Percentiles rank a stretch among this genome's conserved stretches.
phyloP scores from a whole-genome alignment of 306 rosid species.

The Cucurbita pepo region DNA sequence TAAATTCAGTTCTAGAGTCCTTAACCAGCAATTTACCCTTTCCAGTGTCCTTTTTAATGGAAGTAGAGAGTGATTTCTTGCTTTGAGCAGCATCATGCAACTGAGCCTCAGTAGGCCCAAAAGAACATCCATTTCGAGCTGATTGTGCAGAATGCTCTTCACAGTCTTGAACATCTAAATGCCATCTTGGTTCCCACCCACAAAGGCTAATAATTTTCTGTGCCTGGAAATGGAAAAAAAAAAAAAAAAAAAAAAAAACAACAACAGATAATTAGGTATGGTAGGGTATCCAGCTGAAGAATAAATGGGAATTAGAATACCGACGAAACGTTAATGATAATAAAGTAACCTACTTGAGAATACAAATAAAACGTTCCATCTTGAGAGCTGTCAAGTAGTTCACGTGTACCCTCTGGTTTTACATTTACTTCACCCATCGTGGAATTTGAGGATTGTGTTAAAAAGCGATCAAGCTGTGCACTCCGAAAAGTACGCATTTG shows the following conservation, averaged over 20 bases:
- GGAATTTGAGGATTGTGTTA: slow-evolving; percentile 36
- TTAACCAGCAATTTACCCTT: slow-evolving; percentile 51
- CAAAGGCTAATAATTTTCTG: slow-evolving; percentile 94
- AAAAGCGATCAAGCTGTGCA: slow-evolving; percentile 61
- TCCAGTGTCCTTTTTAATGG: slow-evolving; percentile 59
- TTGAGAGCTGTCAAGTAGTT: slow-evolving; percentile 49
- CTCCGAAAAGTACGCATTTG: slow-evolving; percentile 57
- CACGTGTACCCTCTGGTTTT: slow-evolving; percentile 53
- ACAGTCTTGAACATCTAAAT: slow-evolving; percentile 75
- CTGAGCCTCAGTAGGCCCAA: slow-evolving; percentile 62
- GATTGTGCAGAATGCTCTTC: slow-evolving; percentile 99
- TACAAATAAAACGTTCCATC: slow-evolving; percentile 61
- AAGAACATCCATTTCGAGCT: slow-evolving; percentile 81
- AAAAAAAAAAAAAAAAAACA: neutral
- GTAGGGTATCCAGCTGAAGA: neutral
- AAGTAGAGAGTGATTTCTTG: slow-evolving; percentile 57
- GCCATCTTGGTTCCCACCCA: slow-evolving; percentile 99
- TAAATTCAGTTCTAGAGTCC: slow-evolving; percentile 59
- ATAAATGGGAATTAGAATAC: neutral
- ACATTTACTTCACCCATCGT: slow-evolving; percentile 46
- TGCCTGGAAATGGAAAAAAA: slow-evolving; percentile 40
- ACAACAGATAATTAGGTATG: slow-evolving; percentile 5
- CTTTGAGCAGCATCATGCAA: slow-evolving; percentile 51
- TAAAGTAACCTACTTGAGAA: slow-evolving; percentile 45
- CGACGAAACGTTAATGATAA: slow-evolving; percentile 1